Percentiles rank a stretch among this genome's conserved stretches.
phyloP scores from a whole-genome alignment of 2,329 filamentous ascomycete species.

The Cladosporium sp. region DNA sequence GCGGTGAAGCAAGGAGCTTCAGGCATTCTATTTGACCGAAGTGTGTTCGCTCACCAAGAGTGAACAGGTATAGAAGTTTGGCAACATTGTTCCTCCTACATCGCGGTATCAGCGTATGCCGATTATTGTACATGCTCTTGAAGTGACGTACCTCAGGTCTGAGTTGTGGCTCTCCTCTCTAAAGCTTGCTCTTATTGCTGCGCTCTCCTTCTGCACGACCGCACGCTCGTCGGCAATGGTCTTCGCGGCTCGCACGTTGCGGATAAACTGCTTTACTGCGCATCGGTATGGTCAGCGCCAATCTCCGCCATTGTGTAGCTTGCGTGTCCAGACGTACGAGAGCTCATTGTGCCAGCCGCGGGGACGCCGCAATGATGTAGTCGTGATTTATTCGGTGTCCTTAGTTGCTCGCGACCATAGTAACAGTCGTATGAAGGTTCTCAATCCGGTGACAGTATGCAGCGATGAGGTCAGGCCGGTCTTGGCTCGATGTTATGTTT shows the following conservation, averaged over 20 bases:
- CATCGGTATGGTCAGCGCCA: neutral
- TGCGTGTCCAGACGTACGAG: constrained; percentile 12
- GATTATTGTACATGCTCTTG: neutral
- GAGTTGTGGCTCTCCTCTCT: constrained; percentile 93
- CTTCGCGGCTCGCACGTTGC: constrained; percentile 96
- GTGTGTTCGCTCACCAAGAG: constrained; percentile 92
- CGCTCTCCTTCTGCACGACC: constrained; percentile 98
- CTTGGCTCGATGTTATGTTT: constrained; percentile 7
- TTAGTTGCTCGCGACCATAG: neutral
- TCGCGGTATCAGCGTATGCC: constrained; percentile 3
- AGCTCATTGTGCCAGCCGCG: constrained; percentile 14
- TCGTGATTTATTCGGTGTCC: neutral
- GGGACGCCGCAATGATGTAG: neutral
- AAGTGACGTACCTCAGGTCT: constrained; percentile 67
- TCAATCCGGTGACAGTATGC: neutral
- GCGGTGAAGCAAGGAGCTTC: constrained; percentile 91
- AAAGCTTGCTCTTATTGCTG: constrained; percentile 94
- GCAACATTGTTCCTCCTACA: constrained; percentile 95
- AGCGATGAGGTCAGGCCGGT: constrained; percentile 6
- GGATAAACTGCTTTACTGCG: constrained; percentile 98
- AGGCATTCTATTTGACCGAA: constrained; percentile 99
- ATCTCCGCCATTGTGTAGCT: neutral
- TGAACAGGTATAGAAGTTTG: constrained; percentile 97
- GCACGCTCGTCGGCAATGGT: constrained; percentile 98
- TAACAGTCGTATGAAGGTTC: neutral